phyloP scores from a whole-genome alignment of 2,329 filamentous ascomycete genomes.

The Sporothrix phasma region DNA sequence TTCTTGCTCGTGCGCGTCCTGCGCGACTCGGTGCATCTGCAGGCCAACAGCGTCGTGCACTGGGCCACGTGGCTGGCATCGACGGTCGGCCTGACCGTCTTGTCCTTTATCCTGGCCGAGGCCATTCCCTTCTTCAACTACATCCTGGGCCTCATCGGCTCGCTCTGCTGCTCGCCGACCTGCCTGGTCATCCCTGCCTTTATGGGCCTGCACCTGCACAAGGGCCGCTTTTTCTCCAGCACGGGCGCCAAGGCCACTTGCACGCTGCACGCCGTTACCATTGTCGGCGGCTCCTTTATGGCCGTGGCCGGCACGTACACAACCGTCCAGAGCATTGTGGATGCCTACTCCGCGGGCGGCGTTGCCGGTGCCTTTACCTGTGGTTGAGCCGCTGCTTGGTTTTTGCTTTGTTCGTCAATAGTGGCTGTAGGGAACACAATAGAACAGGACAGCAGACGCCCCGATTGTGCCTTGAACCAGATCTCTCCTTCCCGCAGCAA shows the following conservation, averaged over 20 bases:
- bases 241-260: slow-evolving; percentile 11
- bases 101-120: slow-evolving; percentile 18
- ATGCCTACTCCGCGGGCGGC: slow-evolving; percentile 20
- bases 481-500: background rate
- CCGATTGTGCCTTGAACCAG: background rate
- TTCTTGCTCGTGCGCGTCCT: slow-evolving; percentile 25
- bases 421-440: background rate
- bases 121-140: slow-evolving; percentile 20
- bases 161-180: slow-evolving; percentile 23
- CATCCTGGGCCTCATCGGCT: slow-evolving; percentile 16
- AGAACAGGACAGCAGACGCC: background rate
- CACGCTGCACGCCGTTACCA: slow-evolving; percentile 19
- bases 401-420: too few species aligned
- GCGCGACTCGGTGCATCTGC: slow-evolving; percentile 24
- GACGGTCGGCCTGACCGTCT: slow-evolving; percentile 8
- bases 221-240: slow-evolving; percentile 7
- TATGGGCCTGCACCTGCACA: slow-evolving; percentile 22
- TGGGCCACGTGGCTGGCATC: slow-evolving; percentile 24
- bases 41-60: slow-evolving; percentile 24
- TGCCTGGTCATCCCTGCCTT: slow-evolving; percentile 22
- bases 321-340: slow-evolving; percentile 22
- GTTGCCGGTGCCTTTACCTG: slow-evolving; percentile 22
- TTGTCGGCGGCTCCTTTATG: slow-evolving; percentile 20
- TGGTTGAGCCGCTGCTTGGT: too few species aligned
- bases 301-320: slow-evolving; percentile 23